Evolutionary conservation across 352 stramenopile genomes (phyloP), one percentile per base, ranked within the genome.

Genomic region (Phytophthora vignae): DNA sequence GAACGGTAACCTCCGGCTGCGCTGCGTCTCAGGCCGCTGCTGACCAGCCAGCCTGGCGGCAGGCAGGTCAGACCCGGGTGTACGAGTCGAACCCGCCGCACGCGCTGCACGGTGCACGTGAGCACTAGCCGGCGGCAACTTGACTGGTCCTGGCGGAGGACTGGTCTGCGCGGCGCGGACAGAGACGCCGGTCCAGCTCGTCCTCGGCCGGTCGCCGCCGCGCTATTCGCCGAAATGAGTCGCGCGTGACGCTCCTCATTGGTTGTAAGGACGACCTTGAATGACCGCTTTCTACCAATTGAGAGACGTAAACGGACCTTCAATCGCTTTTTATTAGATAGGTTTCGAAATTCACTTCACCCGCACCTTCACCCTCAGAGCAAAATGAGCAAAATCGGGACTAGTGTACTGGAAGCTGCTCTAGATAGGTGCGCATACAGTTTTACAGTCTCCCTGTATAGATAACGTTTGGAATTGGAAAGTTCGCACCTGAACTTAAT

Each of bases 211-310:
- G 17, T 29, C 21, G 27, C 17, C 40, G 12, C 11, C 48, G 25
- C 11, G 29, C 38, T 36, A 77, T 77, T 77, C 58, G 66, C 60
- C 55, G 38, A 74, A 71, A 71, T 55, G 29, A 38, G 29, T 49
- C 36, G 3, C 8, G 8, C 6, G 19, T 17, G 2, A 8, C 27
- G 10, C 27, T 1, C 7, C 40, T 22, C 27, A 78, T 67, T 71
- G 61, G 65, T 50, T 55, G 49, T 64, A 68, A 66, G 55, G 54
- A 59, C 22, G 33, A 42, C 15, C 5, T 77, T 74, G 36, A 44
- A 14, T 14, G 36, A 44, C 36, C 12, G 36, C 12, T 44, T 44
- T 77, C 40, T 15, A 9, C 61, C 66, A 74, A 69, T 73, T 57
- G 19, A 12, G 2, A 17, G 2, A 12, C 44, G 38, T 61, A 48